Base-by-base conservation (phyloP, 108 stramenopile genomes). In the Seminavis robusta region DNA sequence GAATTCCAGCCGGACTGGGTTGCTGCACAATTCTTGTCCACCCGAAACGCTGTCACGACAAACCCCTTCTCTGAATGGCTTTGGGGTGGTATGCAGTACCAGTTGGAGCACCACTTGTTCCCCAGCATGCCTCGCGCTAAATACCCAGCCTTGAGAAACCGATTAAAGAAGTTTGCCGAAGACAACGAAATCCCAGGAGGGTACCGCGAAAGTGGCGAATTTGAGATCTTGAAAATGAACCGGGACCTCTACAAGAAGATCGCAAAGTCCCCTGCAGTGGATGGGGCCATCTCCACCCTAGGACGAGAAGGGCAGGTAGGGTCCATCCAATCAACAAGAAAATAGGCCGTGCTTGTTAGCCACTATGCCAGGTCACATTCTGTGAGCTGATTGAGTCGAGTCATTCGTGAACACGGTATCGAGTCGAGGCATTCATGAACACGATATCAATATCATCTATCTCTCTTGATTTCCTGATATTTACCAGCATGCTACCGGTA, bases 1-100 rank as follows among this genome's bases (percentile, higher is more conserved):
- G 88, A 88, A 19, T 89, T 88, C 45, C 88, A 94, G 56, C 52
- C 84, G 0, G 89, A 93, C 31, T 96, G 85, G 79, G 95, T 94
- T 13, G 86, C 87, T 16, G 89, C 89, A 9, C 95, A 96, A 67
- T 96, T 94, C 67, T 36, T 59, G 59, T 91, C 89, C 15, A 94
- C 95, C n/a, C 77, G 95, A 20, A 90, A 90, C 56, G 95, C 95
- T 25, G 85, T 87, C 0, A 81, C 57, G 19, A 83, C 79, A n/a
- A 94, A 90, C 67, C 88, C 86, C 3, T 88, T 90, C 59, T 78
- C 80, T 4, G 86, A 89, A 65, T 94, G 91, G 89, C 49, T 96
- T 24, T 96, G 92, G 92, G 95, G 95, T 8, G 95, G 95, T 16
- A 96, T 96, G 95, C 92, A 96, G 67, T 94, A 96, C 58, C 95